phyloP scores from a whole-genome alignment of 805 yeast species.

The Wickerhamomyces chaumierensis region DNA sequence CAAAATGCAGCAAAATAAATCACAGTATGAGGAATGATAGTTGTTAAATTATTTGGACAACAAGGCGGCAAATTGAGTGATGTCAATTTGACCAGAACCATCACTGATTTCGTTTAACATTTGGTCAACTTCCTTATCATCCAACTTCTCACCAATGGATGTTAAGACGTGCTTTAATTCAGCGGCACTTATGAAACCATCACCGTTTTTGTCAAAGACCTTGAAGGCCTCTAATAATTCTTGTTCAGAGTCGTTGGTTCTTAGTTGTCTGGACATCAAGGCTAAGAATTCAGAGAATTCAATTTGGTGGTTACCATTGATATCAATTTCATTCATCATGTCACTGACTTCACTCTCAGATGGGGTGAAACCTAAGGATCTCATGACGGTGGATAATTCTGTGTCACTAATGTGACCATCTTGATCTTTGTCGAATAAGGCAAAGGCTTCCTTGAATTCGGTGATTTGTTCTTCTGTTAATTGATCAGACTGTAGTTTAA shows the following conservation, averaged over 20 bases:
- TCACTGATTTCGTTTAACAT: slow-evolving; percentile 94
- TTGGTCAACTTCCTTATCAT: slow-evolving; percentile 95
- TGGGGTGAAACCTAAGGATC: slow-evolving; percentile 97
- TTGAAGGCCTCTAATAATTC: slow-evolving; percentile 96
- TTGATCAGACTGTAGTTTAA: slow-evolving; percentile 43
- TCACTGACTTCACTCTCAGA: slow-evolving; percentile 93
- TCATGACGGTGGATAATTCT: slow-evolving; percentile 96
- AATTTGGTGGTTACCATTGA: slow-evolving; percentile 84
- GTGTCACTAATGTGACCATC: slow-evolving; percentile 94
- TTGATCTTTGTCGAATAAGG: slow-evolving; percentile 91
- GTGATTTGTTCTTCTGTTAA: slow-evolving; percentile 93
- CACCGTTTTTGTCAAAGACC: slow-evolving; percentile 91
- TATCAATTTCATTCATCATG: slow-evolving; percentile 94
- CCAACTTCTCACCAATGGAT: slow-evolving; percentile 91
- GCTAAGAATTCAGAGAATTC: slow-evolving; percentile 78
- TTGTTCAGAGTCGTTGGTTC: slow-evolving; percentile 94
- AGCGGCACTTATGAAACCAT: slow-evolving; percentile 93
- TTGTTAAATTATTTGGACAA: slow-evolving; percentile 71
- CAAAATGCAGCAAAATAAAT: neutral
- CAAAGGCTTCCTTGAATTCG: slow-evolving; percentile 96
- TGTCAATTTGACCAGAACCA: slow-evolving; percentile 95
- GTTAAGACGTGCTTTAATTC: slow-evolving; percentile 95
- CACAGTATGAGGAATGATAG: neutral
- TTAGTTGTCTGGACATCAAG: slow-evolving; percentile 76
- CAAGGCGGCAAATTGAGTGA: slow-evolving; percentile 90